Percentiles rank a stretch among this genome's conserved stretches.
phyloP scores from a whole-genome alignment of 1,284 basidiomycete genomes.

The Phaffia rhodozyma region DNA sequence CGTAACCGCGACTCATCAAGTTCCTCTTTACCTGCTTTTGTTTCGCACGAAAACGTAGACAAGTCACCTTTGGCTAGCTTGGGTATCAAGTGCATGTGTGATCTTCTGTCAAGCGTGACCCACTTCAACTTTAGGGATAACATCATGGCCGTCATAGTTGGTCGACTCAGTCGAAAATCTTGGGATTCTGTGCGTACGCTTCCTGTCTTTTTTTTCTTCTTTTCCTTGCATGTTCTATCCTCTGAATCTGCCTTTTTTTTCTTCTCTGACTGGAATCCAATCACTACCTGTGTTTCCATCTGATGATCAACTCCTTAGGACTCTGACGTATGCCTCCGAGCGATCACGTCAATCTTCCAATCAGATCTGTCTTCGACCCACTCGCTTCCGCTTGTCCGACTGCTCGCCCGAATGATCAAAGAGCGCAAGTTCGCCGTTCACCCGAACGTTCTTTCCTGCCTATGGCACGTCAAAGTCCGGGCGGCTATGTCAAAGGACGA shows the following conservation, averaged over 20 bases:
- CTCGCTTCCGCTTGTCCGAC: constrained; percentile 77
- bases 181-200: constrained; percentile 63
- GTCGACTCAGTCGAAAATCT: constrained; percentile 66
- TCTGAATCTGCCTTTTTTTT: not conserved
- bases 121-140: constrained; percentile 98
- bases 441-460: constrained; percentile 70
- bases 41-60: constrained; percentile 37
- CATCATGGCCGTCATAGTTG: constrained; percentile 76
- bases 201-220: constrained; percentile 11
- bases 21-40: not conserved
- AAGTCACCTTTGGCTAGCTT: constrained; percentile 58
- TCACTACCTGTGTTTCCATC: not conserved
- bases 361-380: constrained; percentile 64
- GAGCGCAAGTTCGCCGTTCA: constrained; percentile 83
- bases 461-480: constrained; percentile 79
- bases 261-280: not conserved
- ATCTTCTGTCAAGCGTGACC: constrained; percentile 64
- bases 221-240: constrained; percentile 3
- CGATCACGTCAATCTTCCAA: constrained; percentile 68
- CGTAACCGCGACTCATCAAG: not conserved
- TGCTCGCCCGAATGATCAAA: constrained; percentile 93
- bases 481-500: constrained; percentile 45
- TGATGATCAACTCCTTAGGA: constrained; percentile 37
- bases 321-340: constrained; percentile 67
- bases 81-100: constrained; percentile 75